Conservation (phyloP, 768 basidiomycete genomes). For the Trametes villosa region DNA sequence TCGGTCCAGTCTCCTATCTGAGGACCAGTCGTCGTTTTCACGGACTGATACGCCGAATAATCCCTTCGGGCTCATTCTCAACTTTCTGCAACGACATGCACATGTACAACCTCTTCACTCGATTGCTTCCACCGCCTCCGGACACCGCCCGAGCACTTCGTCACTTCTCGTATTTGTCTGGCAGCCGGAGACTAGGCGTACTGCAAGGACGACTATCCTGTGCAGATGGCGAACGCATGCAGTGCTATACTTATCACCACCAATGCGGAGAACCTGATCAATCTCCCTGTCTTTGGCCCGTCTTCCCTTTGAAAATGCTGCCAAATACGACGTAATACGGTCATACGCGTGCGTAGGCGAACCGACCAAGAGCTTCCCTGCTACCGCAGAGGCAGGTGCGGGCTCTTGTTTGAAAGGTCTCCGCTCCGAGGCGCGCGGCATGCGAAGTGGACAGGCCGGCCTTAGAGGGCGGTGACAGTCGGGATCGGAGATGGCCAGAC, state of each 20-base stretch:
- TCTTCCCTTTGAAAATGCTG: too few relatives aligned
- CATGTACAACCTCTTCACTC: too few relatives aligned
- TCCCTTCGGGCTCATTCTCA: too few relatives aligned
- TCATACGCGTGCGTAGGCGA: neutral
- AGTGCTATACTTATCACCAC: conserved; percentile 1
- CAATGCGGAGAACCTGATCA: neutral
- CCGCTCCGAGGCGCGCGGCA: neutral
- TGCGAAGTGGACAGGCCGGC: neutral
- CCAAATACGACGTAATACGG: neutral
- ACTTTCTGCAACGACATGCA: too few relatives aligned
- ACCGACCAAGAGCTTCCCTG: neutral
- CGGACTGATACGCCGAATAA: too few relatives aligned
- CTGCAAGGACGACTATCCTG: neutral
- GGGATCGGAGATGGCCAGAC: conserved; percentile 8
- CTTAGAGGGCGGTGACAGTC: neutral
- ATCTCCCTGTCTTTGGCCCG: neutral
- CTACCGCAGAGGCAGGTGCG: neutral
- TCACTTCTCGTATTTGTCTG: too few relatives aligned
- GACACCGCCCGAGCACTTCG: neutral
- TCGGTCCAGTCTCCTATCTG: too few relatives aligned
- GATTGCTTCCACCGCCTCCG: neutral
- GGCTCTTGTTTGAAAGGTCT: neutral
- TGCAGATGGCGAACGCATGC: neutral
- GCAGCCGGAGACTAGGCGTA: neutral
- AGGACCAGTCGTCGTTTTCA: too few relatives aligned